A percentile compares a stretch with the other conserved stretches of the same genome.
These are phyloP conservation scores for Limnanthes douglasii DNA, from an alignment of 345 rosid genomes.

Conservation along the genomic window DNA sequence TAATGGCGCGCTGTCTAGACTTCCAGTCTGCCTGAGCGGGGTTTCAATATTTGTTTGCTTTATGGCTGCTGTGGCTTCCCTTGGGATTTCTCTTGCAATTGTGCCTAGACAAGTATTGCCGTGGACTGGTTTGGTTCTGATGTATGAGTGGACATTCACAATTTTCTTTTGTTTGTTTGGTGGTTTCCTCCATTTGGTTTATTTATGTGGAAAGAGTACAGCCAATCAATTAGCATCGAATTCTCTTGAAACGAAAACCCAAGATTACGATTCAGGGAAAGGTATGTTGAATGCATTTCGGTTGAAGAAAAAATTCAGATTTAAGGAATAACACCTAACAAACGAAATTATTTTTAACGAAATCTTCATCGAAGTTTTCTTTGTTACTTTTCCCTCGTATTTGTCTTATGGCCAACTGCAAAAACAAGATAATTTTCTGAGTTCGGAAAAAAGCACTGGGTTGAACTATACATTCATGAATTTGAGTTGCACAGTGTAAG, in stretches of 20 bases:
- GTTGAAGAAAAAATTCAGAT: no score
- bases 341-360: no score
- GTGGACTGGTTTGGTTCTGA: conserved; percentile 76
- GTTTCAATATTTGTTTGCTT: conserved; percentile 44
- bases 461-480: no score
- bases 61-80: conserved; percentile 28
- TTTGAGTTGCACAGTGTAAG: no score
- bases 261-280: conserved; percentile 51
- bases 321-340: no score
- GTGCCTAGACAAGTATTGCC: conserved; percentile 84
- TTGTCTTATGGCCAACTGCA: neutral
- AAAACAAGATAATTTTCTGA: neutral
- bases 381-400: conserved; percentile 1
- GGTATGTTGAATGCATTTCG: conserved; percentile 28
- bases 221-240: conserved; percentile 32
- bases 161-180: conserved; percentile 52
- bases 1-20: conserved; percentile 30
- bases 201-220: conserved; percentile 43
- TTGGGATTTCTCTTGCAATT: conserved; percentile 43
- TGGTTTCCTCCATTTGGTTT: conserved; percentile 42
- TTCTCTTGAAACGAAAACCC: conserved; percentile 21
- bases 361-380: no score
- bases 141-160: conserved; percentile 82
- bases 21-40: conserved; percentile 56
- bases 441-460: no score